phyloP scores from a whole-genome alignment of 768 basidiomycete genomes.

The Agrocybe praecox region DNA sequence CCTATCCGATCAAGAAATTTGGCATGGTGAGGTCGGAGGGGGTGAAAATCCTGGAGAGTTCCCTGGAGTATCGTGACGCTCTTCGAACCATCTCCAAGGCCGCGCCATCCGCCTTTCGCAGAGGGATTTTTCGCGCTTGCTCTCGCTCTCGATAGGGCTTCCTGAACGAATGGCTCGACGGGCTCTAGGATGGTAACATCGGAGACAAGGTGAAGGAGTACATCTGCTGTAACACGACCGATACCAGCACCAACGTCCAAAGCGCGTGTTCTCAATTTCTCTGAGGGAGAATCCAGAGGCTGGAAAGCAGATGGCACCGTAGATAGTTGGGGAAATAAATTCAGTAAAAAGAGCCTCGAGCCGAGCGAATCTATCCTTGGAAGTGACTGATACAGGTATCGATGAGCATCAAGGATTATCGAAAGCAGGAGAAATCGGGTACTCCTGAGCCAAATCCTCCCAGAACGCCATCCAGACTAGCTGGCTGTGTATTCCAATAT shows the following conservation, averaged over 20 bases:
- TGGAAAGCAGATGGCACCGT: slow-evolving; percentile 75
- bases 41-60: slow-evolving; percentile 83
- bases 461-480: slow-evolving; percentile 85
- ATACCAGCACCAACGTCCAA: slow-evolving; percentile 95
- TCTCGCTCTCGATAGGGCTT: slow-evolving; percentile 55
- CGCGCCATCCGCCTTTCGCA: slow-evolving; percentile 56
- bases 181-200: slow-evolving; percentile 93
- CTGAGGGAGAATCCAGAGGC: slow-evolving; percentile 35
- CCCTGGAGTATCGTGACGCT: slow-evolving; percentile 81
- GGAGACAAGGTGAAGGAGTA: slow-evolving; percentile 85
- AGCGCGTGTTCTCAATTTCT: slow-evolving; percentile 53
- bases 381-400: slow-evolving; percentile 56
- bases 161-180: slow-evolving; percentile 72
- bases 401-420: slow-evolving; percentile 13
- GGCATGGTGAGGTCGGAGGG: slow-evolving; percentile 47
- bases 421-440: slow-evolving; percentile 35
- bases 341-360: slow-evolving; percentile 85
- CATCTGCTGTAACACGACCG: slow-evolving; percentile 87
- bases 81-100: slow-evolving; percentile 61
- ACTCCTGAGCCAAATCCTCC: slow-evolving; percentile 60
- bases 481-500: slow-evolving; percentile 86
- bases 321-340: slow-evolving; percentile 78
- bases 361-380: slow-evolving; percentile 90
- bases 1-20: slow-evolving; percentile 70
- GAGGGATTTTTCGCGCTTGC: slow-evolving; percentile 29